A percentile compares a stretch with the other conserved stretches of the same genome.
Conservation (phyloP, 495 filamentous ascomycete genomes). For the Parathielavia appendiculata region DNA sequence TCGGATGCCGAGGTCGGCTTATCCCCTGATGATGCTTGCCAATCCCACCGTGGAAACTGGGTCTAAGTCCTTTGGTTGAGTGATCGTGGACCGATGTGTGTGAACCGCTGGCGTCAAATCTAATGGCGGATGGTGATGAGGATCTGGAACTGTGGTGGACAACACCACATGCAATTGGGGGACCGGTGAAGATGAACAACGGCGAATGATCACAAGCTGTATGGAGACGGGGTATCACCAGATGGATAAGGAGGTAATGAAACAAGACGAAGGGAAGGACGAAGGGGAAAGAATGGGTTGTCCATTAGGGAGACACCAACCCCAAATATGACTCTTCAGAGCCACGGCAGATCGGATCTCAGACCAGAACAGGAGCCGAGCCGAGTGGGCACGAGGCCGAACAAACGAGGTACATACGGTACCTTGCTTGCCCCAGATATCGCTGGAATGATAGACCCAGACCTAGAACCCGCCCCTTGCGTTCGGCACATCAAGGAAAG, state of each 20-base stretch:
- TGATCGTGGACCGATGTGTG: background rate
- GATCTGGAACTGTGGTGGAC: constrained; percentile 1
- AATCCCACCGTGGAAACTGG: background rate
- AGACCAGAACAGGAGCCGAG: constrained; percentile 16
- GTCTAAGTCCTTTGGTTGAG: too few species aligned
- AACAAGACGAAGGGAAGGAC: background rate
- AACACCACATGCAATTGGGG: constrained; percentile 12
- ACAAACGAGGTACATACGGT: background rate
- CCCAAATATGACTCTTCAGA: constrained; percentile 18
- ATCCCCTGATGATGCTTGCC: background rate
- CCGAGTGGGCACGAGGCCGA: constrained; percentile 19
- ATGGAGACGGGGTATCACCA: constrained; percentile 10
- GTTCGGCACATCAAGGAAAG: constrained; percentile 6
- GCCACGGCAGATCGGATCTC: constrained; percentile 20
- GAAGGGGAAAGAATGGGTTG: background rate
- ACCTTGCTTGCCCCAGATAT: background rate
- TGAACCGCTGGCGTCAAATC: constrained; percentile 3
- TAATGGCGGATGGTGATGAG: constrained; percentile 9
- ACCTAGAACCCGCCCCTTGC: background rate
- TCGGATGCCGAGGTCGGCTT: constrained; percentile 11
- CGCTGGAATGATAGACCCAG: background rate
- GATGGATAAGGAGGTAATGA: constrained; percentile 2
- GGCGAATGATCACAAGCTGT: background rate
- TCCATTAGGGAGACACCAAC: background rate
- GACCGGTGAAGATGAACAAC: constrained; percentile 1